A percentile compares a stretch with the other conserved stretches of the same genome.
These are phyloP conservation scores for Rutstroemia sp. DNA, from an alignment of 2,329 filamentous ascomycete genomes.

Conservation along the genomic window DNA sequence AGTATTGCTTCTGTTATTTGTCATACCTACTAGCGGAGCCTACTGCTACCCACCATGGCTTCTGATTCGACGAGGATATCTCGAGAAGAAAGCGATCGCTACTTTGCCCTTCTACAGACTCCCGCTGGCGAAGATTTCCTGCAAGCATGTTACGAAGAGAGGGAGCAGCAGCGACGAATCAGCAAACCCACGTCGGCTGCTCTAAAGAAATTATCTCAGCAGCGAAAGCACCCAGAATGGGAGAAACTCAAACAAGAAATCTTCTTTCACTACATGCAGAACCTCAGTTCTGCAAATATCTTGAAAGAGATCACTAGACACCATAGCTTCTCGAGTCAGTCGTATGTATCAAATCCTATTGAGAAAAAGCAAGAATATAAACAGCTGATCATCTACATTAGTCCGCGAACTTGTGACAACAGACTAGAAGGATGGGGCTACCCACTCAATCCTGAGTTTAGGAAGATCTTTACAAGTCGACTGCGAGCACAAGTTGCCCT, in stretches of 20 bases:
- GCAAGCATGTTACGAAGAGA: constrained; percentile 1
- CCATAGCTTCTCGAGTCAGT: constrained; percentile 1
- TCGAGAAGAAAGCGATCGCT: not conserved
- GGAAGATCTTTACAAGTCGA: not conserved
- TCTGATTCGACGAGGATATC: not conserved
- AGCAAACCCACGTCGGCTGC: not conserved
- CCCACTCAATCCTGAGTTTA: constrained; percentile 2
- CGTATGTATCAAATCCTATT: not conserved
- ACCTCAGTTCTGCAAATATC: not conserved
- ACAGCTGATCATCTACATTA: not conserved
- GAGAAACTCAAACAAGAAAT: not conserved
- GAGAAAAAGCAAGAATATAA: not conserved
- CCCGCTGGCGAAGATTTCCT: not conserved
- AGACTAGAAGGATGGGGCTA: constrained; percentile 4
- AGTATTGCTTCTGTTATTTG: too few relatives aligned
- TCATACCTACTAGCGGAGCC: too few relatives aligned
- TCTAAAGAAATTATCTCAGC: not conserved
- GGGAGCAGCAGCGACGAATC: not conserved
- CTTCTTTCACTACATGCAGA: constrained; percentile 1
- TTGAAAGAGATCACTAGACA: not conserved
- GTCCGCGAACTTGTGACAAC: constrained; percentile 1
- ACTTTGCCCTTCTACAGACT: constrained; percentile 1
- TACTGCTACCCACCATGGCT: not conserved
- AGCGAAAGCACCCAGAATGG: not conserved
- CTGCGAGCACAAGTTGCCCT: not conserved